Evolutionary conservation across 129 eudicot species (phyloP).

Genomic region (Ambrosia trifida): DNA sequence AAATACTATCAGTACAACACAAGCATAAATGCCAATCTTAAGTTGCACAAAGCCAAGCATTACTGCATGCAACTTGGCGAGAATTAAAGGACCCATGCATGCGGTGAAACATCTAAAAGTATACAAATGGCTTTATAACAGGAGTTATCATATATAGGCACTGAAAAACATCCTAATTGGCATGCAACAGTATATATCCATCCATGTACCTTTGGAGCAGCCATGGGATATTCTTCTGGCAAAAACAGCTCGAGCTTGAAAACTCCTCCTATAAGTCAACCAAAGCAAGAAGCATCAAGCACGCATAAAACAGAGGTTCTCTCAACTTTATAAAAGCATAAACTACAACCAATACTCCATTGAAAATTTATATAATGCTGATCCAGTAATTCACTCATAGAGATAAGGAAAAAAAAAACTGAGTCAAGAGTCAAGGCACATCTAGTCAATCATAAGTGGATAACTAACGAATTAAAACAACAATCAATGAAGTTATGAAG

Average conservation of each 20-base stretch:
- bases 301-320: background rate
- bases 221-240: slow-evolving; percentile 67
- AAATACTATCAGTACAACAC: background rate
- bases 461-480: background rate
- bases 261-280: slow-evolving; percentile 46
- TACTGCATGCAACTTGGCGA: background rate
- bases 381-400: background rate
- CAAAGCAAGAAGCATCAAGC: slow-evolving; percentile 19
- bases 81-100: background rate
- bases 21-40: background rate
- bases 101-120: background rate
- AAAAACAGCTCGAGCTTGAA: slow-evolving; percentile 59
- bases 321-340: background rate
- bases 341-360: slow-evolving; percentile 5
- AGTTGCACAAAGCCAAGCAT: slow-evolving; percentile 8
- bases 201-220: slow-evolving; percentile 57
- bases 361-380: slow-evolving; percentile 8
- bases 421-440: background rate
- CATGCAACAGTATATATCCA: slow-evolving; percentile 8
- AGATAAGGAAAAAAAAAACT: background rate
- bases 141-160: slow-evolving; percentile 11
- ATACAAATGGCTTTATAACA: slow-evolving; percentile 1
- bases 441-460: background rate
- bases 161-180: background rate
- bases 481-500: background rate